Percentiles rank a stretch among this genome's conserved stretches.
Evolutionary conservation across 2,329 filamentous ascomycete species (phyloP).

Genomic region (Phoma sp.): DNA sequence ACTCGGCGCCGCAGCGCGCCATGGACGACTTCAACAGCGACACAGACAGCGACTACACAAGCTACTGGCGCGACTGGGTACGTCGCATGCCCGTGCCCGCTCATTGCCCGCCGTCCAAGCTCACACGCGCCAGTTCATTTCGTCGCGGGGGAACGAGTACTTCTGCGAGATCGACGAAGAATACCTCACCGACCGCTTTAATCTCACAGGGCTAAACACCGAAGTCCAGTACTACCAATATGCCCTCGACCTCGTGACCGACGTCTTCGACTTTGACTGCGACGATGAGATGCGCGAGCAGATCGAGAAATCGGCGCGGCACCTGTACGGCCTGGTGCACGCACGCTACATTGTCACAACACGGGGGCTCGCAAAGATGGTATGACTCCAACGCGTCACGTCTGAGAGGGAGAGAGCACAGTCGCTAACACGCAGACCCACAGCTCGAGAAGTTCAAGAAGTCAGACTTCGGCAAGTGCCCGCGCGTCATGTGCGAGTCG

Average conservation of each 20-base stretch:
- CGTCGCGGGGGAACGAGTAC: slow-evolving; percentile 96
- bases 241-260: slow-evolving; percentile 94
- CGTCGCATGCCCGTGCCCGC: slow-evolving; percentile 51
- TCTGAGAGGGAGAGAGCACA: no score
- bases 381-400: slow-evolving; percentile 49
- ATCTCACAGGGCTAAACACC: slow-evolving; percentile 93
- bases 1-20: slow-evolving; percentile 20
- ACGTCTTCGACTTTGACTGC: slow-evolving; percentile 98
- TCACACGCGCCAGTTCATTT: slow-evolving; percentile 77
- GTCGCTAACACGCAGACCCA: slow-evolving; percentile 15
- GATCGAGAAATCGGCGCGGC: slow-evolving; percentile 95
- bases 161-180: slow-evolving; percentile 99
- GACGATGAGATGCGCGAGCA: slow-evolving; percentile 98
- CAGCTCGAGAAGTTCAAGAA: slow-evolving; percentile 99
- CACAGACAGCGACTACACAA: slow-evolving; percentile 98
- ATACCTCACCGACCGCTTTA: slow-evolving; percentile 97
- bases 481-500: slow-evolving; percentile 90
- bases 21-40: slow-evolving; percentile 99
- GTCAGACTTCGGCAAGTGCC: slow-evolving; percentile 96
- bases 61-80: slow-evolving; percentile 99
- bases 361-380: slow-evolving; percentile 93
- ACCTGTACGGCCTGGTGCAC: slow-evolving; percentile 94
- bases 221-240: slow-evolving; percentile 99
- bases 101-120: neutral
- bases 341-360: slow-evolving; percentile 97